These are phyloP conservation scores for Telfairia occidentalis DNA, from an alignment of 331 rosid species.

Conservation along the genomic window DNA sequence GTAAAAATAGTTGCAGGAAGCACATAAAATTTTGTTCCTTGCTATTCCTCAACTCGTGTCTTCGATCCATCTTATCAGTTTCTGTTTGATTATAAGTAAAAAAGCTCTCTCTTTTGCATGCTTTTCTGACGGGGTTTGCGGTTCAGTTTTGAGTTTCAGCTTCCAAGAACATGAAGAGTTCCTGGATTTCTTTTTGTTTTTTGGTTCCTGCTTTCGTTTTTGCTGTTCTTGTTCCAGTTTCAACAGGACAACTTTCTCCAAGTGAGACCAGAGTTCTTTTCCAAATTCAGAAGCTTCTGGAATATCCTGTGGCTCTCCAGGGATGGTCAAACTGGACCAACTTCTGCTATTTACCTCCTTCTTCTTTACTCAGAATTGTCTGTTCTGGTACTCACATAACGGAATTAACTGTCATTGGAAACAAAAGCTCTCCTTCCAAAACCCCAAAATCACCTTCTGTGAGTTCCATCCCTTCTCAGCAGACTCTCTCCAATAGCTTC, in stretches of 20 bases:
- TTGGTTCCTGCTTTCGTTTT: slow-evolving; percentile 25
- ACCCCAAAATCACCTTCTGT: background rate
- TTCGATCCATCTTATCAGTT: background rate
- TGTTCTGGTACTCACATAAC: slow-evolving; percentile 46
- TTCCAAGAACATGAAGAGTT: slow-evolving; percentile 35
- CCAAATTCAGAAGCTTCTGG: slow-evolving; percentile 52
- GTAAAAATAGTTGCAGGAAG: background rate
- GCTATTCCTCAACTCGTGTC: background rate
- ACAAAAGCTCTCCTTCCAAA: slow-evolving; percentile 29
- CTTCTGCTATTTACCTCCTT: slow-evolving; percentile 56
- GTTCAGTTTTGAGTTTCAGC: slow-evolving; percentile 7
- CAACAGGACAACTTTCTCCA: slow-evolving; percentile 43
- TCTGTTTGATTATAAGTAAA: background rate
- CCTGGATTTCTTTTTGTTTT: slow-evolving; percentile 31
- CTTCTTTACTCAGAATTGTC: slow-evolving; percentile 45
- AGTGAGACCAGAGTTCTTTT: slow-evolving; percentile 46
- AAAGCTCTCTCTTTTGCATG: background rate
- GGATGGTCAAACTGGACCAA: slow-evolving; percentile 56
- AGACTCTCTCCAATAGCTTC: slow-evolving; percentile 50
- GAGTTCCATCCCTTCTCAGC: slow-evolving; percentile 11
- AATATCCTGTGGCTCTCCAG: slow-evolving; percentile 56
- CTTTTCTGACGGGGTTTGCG: slow-evolving; percentile 16
- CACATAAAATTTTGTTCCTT: background rate
- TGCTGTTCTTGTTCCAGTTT: slow-evolving; percentile 31
- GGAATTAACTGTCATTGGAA: slow-evolving; percentile 50